phyloP scores from a whole-genome alignment of 2,329 filamentous ascomycete genomes.

The Septoria linicola region DNA sequence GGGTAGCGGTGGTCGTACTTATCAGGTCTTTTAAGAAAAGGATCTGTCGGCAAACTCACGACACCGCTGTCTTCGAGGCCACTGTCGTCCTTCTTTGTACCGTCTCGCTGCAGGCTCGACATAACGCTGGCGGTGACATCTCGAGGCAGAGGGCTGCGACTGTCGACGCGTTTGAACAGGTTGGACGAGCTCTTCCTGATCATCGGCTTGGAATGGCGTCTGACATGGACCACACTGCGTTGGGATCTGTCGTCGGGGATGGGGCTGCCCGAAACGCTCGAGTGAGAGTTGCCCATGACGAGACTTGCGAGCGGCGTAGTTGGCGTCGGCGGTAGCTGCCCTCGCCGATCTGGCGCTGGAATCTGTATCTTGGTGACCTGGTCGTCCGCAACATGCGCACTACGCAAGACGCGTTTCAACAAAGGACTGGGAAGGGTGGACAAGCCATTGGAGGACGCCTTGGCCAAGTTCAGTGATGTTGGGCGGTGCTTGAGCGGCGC shows the following conservation, averaged over 20 bases:
- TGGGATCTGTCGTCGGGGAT: constrained; percentile 29
- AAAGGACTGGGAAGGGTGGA: constrained; percentile 26
- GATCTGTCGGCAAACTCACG: constrained; percentile 19
- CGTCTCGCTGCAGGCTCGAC: constrained; percentile 25
- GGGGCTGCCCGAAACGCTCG: constrained; percentile 22
- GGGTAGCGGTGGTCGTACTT: constrained; percentile 19
- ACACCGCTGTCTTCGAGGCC: constrained; percentile 13
- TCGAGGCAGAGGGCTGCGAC: constrained; percentile 27
- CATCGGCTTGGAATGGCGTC: constrained; percentile 25
- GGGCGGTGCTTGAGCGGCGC: constrained; percentile 25
- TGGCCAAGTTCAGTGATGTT: constrained; percentile 25
- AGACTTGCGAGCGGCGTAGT: constrained; percentile 21
- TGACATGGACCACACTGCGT: constrained; percentile 27
- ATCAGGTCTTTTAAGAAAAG: constrained; percentile 26
- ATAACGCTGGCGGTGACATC: constrained; percentile 30
- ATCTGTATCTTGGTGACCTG: constrained; percentile 25
- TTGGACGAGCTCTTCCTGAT: constrained; percentile 35
- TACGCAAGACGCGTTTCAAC: constrained; percentile 30
- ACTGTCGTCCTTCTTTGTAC: constrained; percentile 23
- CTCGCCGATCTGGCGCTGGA: constrained; percentile 24
- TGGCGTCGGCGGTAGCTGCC: constrained; percentile 24
- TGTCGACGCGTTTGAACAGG: constrained; percentile 36
- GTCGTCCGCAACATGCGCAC: constrained; percentile 19
- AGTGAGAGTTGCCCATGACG: constrained; percentile 36
- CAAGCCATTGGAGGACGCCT: constrained; percentile 28